A percentile compares a stretch with the other conserved stretches of the same genome.
phyloP scores from a whole-genome alignment of 306 rosid genomes.

The Arachis hypogaea region DNA sequence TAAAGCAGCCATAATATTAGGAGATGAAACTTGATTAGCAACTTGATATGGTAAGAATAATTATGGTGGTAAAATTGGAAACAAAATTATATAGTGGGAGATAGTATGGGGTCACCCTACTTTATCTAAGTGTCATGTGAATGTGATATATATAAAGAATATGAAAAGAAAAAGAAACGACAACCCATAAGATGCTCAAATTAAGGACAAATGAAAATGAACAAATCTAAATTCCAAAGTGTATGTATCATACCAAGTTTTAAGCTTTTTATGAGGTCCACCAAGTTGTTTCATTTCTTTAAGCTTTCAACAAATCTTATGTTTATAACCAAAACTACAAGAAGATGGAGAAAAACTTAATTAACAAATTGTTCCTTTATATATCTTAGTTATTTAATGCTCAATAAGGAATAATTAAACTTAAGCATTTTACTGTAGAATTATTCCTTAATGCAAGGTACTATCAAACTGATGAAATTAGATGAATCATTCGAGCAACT shows the following conservation, averaged over 20 bases:
- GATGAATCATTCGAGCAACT: no score
- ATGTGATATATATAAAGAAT: constrained; percentile 3
- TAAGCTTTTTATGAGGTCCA: background rate
- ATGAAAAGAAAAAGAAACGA: background rate
- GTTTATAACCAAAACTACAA: background rate
- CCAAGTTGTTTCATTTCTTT: constrained; percentile 1
- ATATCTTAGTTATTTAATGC: background rate
- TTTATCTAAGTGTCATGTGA: background rate
- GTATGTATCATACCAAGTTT: background rate
- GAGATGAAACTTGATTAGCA: background rate
- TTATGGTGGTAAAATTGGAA: constrained; percentile 2
- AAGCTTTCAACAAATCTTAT: background rate
- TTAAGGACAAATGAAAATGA: constrained; percentile 7
- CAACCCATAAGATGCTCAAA: background rate
- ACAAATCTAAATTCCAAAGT: background rate
- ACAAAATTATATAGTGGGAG: constrained; percentile 27
- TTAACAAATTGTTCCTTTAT: no score
- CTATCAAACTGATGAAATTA: no score
- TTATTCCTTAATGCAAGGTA: no score
- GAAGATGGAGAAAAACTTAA: no score
- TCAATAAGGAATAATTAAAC: background rate
- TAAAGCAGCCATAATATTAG: background rate
- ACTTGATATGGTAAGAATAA: constrained; percentile 5
- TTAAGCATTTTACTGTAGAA: no score
- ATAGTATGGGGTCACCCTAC: constrained; percentile 20